Base-by-base conservation (phyloP, 495 filamentous ascomycete species). In the Neohortaea acidophila region DNA sequence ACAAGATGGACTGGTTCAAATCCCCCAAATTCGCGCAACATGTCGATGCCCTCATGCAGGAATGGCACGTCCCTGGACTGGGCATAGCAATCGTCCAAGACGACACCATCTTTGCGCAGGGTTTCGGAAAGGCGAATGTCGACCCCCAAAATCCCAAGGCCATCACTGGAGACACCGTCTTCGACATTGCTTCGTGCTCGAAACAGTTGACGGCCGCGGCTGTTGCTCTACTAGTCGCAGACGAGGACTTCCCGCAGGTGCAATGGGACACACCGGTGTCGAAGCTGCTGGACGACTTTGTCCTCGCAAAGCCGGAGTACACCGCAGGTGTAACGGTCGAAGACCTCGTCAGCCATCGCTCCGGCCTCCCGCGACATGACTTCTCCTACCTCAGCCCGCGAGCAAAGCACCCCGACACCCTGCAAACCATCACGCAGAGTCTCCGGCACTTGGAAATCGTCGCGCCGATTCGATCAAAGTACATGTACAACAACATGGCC, bases 161-260 rank as follows among this genome's bases (percentile, higher is more conserved):
- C 6, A 29, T 40, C 20, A 45, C 43, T 3, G 11, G 26, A 19
- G 43, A 41, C 13, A 45, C 38, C 10, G 15, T 45, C n/a, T 45
- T 40, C 23, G 36, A 45, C 20, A 40, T 45, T 19, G 43, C 38
- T 2, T 41, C 29, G 22, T 33, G 17, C 15, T 40, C 36, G 18
- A 58, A 58, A 37, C 54, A 51, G 9, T 32, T 58, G 21, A 56
- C 55, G n/a, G 55, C 55, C 21, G 55, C 55, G 2, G 33, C 53
- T 1, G 53, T 58, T n/a, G 53, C 34, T 2, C 34, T 58, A 36
- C 47, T 58, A 0, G 47, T 58, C 1, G 48, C 48, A n/a, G 51
- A 53, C 37, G 40, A 52, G 11, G 18, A 36, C 13, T 48, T 36
- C 29, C 53, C 55, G 2, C 48, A 54, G 5, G 37, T 56, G 12